A percentile compares a stretch with the other conserved stretches of the same genome.
Evolutionary conservation across 2,329 filamentous ascomycete species (phyloP).

Genomic region (Fusarium goolgardi): DNA sequence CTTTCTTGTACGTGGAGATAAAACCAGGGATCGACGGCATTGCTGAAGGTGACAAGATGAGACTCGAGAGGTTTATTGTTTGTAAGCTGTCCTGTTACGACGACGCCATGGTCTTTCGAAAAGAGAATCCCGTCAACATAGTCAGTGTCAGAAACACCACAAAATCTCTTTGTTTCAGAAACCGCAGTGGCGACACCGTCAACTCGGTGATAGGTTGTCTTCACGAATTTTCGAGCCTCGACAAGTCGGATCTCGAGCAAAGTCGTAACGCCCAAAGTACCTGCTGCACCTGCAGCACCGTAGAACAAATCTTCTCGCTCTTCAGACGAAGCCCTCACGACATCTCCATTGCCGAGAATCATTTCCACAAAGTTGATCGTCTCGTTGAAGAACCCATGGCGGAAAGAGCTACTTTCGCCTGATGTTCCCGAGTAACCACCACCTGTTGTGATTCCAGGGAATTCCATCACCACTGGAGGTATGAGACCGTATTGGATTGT

Average conservation of each 20-base stretch:
- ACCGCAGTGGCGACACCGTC: slow-evolving; percentile 58
- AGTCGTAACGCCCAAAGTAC: slow-evolving; percentile 71
- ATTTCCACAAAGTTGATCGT: slow-evolving; percentile 73
- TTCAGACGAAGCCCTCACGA: slow-evolving; percentile 59
- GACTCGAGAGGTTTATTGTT: slow-evolving; percentile 12
- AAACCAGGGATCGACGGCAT: slow-evolving; percentile 71
- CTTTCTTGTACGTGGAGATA: slow-evolving; percentile 68
- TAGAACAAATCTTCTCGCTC: slow-evolving; percentile 67
- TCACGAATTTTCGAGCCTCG: slow-evolving; percentile 65
- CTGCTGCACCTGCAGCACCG: slow-evolving; percentile 68
- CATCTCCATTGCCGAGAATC: slow-evolving; percentile 67
- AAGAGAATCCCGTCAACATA: slow-evolving; percentile 72
- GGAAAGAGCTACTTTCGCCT: slow-evolving; percentile 75
- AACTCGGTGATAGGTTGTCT: slow-evolving; percentile 64
- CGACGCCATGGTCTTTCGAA: slow-evolving; percentile 60
- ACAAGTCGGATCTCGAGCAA: slow-evolving; percentile 68
- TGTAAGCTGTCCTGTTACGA: slow-evolving; percentile 64
- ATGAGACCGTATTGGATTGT: slow-evolving; percentile 67
- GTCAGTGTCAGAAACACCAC: slow-evolving; percentile 49
- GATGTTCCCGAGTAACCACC: slow-evolving; percentile 75
- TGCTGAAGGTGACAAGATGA: slow-evolving; percentile 58
- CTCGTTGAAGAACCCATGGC: slow-evolving; percentile 73
- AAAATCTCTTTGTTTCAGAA: slow-evolving; percentile 50
- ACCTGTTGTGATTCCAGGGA: slow-evolving; percentile 75
- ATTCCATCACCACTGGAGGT: slow-evolving; percentile 76